A percentile compares a stretch with the other conserved stretches of the same genome.
Conservation (phyloP, 2,329 filamentous ascomycete genomes). For the Rutstroemia sp. region DNA sequence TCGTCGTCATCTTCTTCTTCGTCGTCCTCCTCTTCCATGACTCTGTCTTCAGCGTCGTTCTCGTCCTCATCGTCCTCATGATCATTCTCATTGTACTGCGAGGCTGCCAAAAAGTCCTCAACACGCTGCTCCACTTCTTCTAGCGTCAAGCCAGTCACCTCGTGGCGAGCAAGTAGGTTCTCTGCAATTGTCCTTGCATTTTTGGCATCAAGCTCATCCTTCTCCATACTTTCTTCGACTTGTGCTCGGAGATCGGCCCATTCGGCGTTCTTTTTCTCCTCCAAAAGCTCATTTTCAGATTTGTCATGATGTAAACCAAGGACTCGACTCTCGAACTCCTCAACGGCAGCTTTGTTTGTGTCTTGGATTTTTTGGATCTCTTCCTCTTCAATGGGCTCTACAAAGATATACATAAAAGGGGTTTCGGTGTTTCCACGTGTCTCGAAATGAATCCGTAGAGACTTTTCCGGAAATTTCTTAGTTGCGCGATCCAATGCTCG, state of each 20-base stretch:
- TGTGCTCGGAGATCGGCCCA: slow-evolving; percentile 28
- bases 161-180: slow-evolving; percentile 9
- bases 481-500: slow-evolving; percentile 71
- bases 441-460: slow-evolving; percentile 76
- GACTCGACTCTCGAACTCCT: slow-evolving; percentile 59
- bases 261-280: slow-evolving; percentile 21
- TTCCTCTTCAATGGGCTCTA: slow-evolving; percentile 69
- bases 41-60: background rate
- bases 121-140: slow-evolving; percentile 12
- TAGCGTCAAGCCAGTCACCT: slow-evolving; percentile 6
- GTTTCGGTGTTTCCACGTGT: slow-evolving; percentile 45
- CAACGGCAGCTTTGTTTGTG: slow-evolving; percentile 54
- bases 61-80: background rate
- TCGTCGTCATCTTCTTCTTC: slow-evolving; percentile 9
- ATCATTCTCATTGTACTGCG: slow-evolving; percentile 2
- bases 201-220: slow-evolving; percentile 23
- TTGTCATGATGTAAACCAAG: slow-evolving; percentile 41
- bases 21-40: slow-evolving; percentile 5
- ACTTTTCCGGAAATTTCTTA: slow-evolving; percentile 64
- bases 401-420: slow-evolving; percentile 82
- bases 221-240: slow-evolving; percentile 27
- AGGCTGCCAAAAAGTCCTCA: slow-evolving; percentile 11
- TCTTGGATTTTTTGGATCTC: slow-evolving; percentile 70
- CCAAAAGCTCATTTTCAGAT: slow-evolving; percentile 3
- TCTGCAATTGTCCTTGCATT: slow-evolving; percentile 11